Evolutionary conservation across 257 asterid genomes (phyloP).

Genomic region (Nicotiana tabacum): DNA sequence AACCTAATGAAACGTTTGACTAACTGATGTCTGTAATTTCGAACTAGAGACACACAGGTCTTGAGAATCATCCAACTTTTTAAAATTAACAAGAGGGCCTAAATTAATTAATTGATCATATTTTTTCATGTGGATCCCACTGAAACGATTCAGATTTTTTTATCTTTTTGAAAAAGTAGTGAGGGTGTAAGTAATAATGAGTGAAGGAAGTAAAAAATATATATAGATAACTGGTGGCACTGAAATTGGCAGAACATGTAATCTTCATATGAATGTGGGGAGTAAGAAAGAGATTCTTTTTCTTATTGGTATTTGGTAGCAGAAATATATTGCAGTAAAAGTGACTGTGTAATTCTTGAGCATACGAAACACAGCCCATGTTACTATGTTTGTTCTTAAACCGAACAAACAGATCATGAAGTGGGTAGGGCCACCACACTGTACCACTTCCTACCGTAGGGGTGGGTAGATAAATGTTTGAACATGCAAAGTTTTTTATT

Average conservation of each 20-base stretch:
- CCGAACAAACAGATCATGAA: constrained; percentile 29
- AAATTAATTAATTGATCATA: background rate
- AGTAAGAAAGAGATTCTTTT: constrained; percentile 6
- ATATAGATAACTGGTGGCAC: constrained; percentile 12
- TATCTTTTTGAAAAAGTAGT: too few relatives aligned
- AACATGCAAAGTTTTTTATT: background rate
- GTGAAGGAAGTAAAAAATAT: background rate
- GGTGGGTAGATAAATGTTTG: background rate
- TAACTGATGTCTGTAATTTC: background rate
- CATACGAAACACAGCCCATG: constrained; percentile 45
- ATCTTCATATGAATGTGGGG: constrained; percentile 20
- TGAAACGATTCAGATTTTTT: background rate
- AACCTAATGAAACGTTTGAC: background rate
- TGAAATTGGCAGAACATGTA: constrained; percentile 21
- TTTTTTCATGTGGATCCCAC: background rate
- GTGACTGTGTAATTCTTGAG: background rate
- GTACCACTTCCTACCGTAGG: background rate
- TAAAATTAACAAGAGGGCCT: background rate
- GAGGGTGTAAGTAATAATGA: background rate
- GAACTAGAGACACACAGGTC: too few relatives aligned
- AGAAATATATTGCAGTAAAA: background rate
- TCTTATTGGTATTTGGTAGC: background rate
- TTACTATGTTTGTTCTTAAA: constrained; percentile 38
- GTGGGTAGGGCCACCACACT: constrained; percentile 31
- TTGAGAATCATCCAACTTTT: background rate